phyloP scores from a whole-genome alignment of 495 filamentous ascomycete species.

The Saxophila tyrrhenica region DNA sequence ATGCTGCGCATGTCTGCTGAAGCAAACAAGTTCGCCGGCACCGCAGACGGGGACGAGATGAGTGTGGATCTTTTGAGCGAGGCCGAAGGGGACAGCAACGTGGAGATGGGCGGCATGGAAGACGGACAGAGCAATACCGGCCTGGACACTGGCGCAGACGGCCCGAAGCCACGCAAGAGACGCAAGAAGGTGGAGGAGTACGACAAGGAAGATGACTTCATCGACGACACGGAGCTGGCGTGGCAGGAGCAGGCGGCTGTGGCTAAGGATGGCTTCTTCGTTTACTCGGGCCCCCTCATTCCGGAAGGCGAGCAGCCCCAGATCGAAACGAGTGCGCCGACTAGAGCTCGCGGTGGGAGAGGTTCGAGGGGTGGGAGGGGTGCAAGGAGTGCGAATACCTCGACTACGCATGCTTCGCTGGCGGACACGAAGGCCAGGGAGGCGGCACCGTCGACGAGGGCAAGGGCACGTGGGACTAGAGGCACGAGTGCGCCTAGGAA shows the following conservation, averaged over 20 bases:
- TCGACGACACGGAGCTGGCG: constrained; percentile 88
- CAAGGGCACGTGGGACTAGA: constrained; percentile 51
- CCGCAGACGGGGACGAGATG: constrained; percentile 45
- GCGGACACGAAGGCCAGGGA: constrained; percentile 9
- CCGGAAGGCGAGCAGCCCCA: constrained; percentile 60
- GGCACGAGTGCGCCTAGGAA: constrained; percentile 69
- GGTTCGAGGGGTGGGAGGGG: constrained; percentile 35
- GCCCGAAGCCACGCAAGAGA: constrained; percentile 46
- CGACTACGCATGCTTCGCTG: constrained; percentile 13
- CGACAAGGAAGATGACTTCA: constrained; percentile 91
- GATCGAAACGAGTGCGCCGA: constrained; percentile 37
- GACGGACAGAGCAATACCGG: constrained; percentile 39
- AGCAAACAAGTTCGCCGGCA: constrained; percentile 64
- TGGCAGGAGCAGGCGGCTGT: constrained; percentile 95
- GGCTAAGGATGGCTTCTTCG: constrained; percentile 58
- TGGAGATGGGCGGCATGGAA: constrained; percentile 56
- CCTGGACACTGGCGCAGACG: constrained; percentile 32
- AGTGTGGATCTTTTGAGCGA: constrained; percentile 28
- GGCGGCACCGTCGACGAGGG: neutral
- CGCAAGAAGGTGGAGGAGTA: constrained; percentile 90
- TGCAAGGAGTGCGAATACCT: no score
- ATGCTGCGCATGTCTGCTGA: constrained; percentile 74
- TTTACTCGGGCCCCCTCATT: constrained; percentile 37
- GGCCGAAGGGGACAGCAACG: constrained; percentile 48
- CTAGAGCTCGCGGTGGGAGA: constrained; percentile 58